Evolutionary conservation across 345 rosid species (phyloP), one percentile per base, ranked within the genome.

Genomic region (Citrus australasica): DNA sequence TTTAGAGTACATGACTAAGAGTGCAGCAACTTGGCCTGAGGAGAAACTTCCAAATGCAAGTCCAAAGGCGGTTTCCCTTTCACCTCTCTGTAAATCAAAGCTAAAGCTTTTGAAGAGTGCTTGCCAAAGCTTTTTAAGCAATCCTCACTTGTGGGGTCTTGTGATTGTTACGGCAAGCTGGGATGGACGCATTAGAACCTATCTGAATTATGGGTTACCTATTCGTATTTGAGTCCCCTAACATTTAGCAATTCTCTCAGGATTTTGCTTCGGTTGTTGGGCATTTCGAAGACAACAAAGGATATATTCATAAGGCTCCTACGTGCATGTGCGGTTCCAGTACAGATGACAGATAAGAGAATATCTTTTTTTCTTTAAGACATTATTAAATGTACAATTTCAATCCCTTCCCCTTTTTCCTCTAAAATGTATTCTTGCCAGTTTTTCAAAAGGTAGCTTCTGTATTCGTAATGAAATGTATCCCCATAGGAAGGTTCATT

Each of bases 11-110:
- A 66, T 83, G 74, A 82, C 83, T 3, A 88, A 82, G 79, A 93
- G 93, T 48, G 79, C 90, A 0, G 89, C 85, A 7, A 93, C 97
- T 17, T 93, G 98, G 98, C 98, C 98, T 0, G 97, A 90, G 86
- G 98, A 93, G 85, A 89, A 86, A 75, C 90, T 93, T 74, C 82
- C 87, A 0, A 83, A 67, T 65, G 78, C 90, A 30, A 83, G 80
- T 58, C 85, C 90, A 1, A 30, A 68, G 53, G 64, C 51, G 17
- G 63, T 80, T 9, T 82, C 51, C 17, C 59, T 80, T 9, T 81
- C 92, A 21, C 81, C 84, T 14, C 71, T 84, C 25, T 84, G 84
- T 28, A 91, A 87, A 83, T 79, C 89, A 2, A 89, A 89, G 70
- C 81, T 83, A 84, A 93, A 88, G 87, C 79, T 90, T 28, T 71